Conservation (phyloP, 2,329 filamentous ascomycete genomes). For the Colletotrichum spinosum region DNA sequence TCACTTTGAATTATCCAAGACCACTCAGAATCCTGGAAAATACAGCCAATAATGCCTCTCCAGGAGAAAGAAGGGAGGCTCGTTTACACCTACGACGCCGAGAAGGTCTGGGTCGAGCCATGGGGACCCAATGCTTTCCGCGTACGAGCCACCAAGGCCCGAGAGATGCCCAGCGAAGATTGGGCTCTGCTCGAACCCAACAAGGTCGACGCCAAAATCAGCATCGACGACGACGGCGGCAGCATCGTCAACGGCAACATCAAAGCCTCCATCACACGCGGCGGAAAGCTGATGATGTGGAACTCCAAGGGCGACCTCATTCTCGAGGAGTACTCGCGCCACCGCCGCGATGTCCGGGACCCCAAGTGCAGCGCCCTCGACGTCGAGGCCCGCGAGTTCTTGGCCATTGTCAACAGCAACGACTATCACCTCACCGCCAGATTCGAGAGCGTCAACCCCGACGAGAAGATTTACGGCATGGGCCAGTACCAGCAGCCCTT, state of each 20-base stretch:
- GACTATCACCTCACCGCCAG: slow-evolving; percentile 65
- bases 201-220: slow-evolving; percentile 30
- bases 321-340: slow-evolving; percentile 47
- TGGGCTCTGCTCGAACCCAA: slow-evolving; percentile 50
- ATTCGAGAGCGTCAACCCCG: slow-evolving; percentile 62
- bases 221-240: slow-evolving; percentile 38
- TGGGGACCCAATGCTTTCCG: slow-evolving; percentile 61
- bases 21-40: neutral
- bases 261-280: slow-evolving; percentile 42
- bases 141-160: slow-evolving; percentile 57
- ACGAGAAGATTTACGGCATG: slow-evolving; percentile 73
- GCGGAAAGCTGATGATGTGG: slow-evolving; percentile 46
- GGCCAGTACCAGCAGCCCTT: slow-evolving; percentile 73
- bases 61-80: slow-evolving; percentile 25
- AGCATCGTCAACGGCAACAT: slow-evolving; percentile 47
- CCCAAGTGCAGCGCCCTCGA: slow-evolving; percentile 67
- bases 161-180: slow-evolving; percentile 47
- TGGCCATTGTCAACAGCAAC: slow-evolving; percentile 58
- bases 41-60: slow-evolving; percentile 16
- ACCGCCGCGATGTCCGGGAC: slow-evolving; percentile 51
- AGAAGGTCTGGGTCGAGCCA: slow-evolving; percentile 60
- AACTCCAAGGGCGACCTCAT: slow-evolving; percentile 44
- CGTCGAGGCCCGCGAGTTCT: slow-evolving; percentile 67
- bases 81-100: slow-evolving; percentile 52
- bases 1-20: neutral